These are phyloP conservation scores for Davidsoniella neocaledoniae DNA, from an alignment of 2,329 filamentous ascomycete genomes.

Conservation along the genomic window DNA sequence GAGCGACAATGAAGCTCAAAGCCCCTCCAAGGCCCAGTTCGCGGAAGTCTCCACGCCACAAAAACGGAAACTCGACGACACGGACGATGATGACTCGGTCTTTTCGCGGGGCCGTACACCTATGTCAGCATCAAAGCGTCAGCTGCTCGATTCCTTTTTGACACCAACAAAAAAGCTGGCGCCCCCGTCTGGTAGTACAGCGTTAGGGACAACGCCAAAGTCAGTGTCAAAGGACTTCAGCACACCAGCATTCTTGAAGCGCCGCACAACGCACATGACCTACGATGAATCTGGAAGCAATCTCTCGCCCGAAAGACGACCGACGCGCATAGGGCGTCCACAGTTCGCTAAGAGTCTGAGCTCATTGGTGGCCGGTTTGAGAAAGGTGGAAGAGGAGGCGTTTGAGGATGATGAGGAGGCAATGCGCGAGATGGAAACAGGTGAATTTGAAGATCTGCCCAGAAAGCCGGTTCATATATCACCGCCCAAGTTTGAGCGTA, in stretches of 20 bases:
- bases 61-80: constrained; percentile 21
- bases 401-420: constrained; percentile 61
- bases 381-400: constrained; percentile 51
- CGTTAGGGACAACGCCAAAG: constrained; percentile 27
- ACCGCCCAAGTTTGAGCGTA: constrained; percentile 15
- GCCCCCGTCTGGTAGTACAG: constrained; percentile 18
- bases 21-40: constrained; percentile 6
- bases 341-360: constrained; percentile 54
- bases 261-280: constrained; percentile 2
- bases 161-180: constrained; percentile 42
- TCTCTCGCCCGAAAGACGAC: constrained; percentile 15
- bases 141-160: constrained; percentile 44
- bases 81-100: constrained; percentile 12
- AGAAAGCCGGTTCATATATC: background rate
- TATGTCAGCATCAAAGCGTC: constrained; percentile 41
- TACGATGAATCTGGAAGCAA: background rate
- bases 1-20: constrained; percentile 26
- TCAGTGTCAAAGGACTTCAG: constrained; percentile 41
- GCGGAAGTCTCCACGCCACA: constrained; percentile 25
- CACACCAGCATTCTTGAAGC: constrained; percentile 54
- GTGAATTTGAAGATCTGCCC: constrained; percentile 15
- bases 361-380: constrained; percentile 53
- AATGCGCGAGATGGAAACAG: constrained; percentile 51
- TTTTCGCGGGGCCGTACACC: constrained; percentile 30
- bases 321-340: constrained; percentile 38